Conservation (phyloP, 306 rosid species). For the Gastrolobium villosum region DNA sequence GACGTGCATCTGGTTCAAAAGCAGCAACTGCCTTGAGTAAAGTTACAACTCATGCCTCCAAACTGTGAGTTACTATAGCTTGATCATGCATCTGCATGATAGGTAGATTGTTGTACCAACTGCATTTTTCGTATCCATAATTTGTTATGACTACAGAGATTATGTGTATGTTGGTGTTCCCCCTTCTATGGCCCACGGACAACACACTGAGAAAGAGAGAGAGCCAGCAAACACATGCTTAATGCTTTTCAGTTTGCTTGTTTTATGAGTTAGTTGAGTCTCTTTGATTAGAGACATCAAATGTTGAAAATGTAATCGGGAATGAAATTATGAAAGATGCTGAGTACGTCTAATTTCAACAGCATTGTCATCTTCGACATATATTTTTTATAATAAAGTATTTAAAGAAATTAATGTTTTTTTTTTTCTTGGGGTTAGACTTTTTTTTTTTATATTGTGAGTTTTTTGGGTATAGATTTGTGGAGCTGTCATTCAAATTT, state of each 20-base stretch:
- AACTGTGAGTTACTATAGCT: conserved; percentile 64
- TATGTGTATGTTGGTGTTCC: conserved; percentile 18
- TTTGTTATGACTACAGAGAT: conserved; percentile 11
- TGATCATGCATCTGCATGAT: conserved; percentile 30
- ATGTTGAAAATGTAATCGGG: conserved; percentile 28
- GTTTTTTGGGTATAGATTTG: neutral
- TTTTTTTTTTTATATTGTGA: neutral
- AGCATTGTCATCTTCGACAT: conserved; percentile 33
- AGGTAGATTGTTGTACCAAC: conserved; percentile 18
- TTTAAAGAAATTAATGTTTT: conserved; percentile 1
- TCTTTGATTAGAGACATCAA: conserved; percentile 39
- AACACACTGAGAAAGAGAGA: conserved; percentile 6
- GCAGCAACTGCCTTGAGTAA: conserved; percentile 76
- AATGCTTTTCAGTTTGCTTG: conserved; percentile 44
- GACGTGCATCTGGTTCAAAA: conserved; percentile 81
- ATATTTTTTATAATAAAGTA: conserved; percentile 26
- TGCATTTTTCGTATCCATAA: conserved; percentile 18
- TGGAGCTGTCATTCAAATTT: neutral
- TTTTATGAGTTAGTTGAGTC: conserved; percentile 26
- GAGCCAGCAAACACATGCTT: conserved; percentile 21
- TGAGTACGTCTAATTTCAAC: conserved; percentile 5
- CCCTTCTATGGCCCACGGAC: conserved; percentile 21
- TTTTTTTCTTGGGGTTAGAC: conserved; percentile 16
- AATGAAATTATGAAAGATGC: conserved; percentile 18
- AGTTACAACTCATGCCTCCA: conserved; percentile 64